Base-by-base conservation (phyloP, 2,329 filamentous ascomycete genomes). In the Thermochaetoides dissita region DNA sequence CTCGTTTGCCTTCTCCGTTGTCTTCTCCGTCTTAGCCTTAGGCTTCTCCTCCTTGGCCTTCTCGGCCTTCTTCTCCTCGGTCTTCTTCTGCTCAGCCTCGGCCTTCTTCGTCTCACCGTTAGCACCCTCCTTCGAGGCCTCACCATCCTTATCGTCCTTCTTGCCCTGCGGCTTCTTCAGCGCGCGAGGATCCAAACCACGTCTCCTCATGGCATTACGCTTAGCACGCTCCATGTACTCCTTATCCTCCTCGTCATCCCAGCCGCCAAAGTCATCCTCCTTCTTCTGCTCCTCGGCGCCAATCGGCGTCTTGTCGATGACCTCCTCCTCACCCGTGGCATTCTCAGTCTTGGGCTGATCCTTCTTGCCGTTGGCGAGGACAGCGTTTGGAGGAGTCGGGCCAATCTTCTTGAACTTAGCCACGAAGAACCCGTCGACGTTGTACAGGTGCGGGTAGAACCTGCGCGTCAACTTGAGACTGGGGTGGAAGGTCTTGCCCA, bases 381-480 rank as follows among this genome's bases (percentile, higher is more conserved):
- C 65, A 2, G 72, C 68, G 41, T 73, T 76, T 43, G 70, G 64
- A 1, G 84, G 80, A 34, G 83, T 84, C 3, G 85, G 82, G 0
- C 78, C 89, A 10, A 76, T 76, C 72, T 98, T 98, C 64, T 94
- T 88, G 65, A 98, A 83, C 64, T 98, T 98, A 56, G 87, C 85
- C 47, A 98, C 91, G 60, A 87, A 98, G 78, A 98, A 98, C 50
- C 91, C 91, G 60, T 96, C 91, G 31, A 98, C 87, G 50, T 95
- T 94, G 68, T 91, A 86, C 12, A 82, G 75, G 60, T 94, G 86
- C 1, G 87, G 86, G 64, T 93, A 94, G 68, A 86, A 94, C 43
- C 88, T 72, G 50, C 85, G 71, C 10, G 87, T 88, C 59, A 88
- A 69, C 57, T 81, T 84, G 68, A 98, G 76, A 51, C 76, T 83